A percentile compares a stretch with the other conserved stretches of the same genome.
These are phyloP conservation scores for Herpetomonas samuelpessoai DNA, from an alignment of 208 protist genomes.

Conservation along the genomic window DNA sequence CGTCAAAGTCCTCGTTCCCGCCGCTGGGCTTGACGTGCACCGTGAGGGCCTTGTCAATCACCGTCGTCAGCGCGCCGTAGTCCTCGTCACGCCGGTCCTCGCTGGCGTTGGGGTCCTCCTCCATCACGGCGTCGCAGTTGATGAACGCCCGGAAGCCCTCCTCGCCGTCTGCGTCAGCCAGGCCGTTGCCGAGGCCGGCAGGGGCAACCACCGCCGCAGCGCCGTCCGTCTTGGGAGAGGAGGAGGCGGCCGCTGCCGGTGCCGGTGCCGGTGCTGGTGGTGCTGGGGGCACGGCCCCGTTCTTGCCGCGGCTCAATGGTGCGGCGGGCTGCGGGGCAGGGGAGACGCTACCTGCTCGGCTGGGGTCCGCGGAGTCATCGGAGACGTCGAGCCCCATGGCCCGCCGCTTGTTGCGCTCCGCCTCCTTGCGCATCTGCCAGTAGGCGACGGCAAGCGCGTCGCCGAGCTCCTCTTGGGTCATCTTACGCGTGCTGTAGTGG, in stretches of 20 bases:
- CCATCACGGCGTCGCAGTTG: constrained; percentile 49
- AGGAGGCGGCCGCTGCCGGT: background rate
- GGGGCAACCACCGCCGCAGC: no score
- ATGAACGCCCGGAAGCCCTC: constrained; percentile 57
- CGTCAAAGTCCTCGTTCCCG: constrained; percentile 61
- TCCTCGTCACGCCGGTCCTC: constrained; percentile 49
- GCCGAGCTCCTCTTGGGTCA: constrained; percentile 51
- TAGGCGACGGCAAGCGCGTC: constrained; percentile 71
- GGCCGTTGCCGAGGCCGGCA: background rate
- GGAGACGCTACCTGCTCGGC: background rate
- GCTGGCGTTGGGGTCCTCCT: constrained; percentile 12
- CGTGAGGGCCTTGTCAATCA: constrained; percentile 54
- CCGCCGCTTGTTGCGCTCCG: constrained; percentile 77
- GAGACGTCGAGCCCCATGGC: constrained; percentile 39
- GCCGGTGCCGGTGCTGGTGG: background rate
- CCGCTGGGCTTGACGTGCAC: constrained; percentile 5
- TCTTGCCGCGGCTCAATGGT: no score
- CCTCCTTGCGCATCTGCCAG: constrained; percentile 89
- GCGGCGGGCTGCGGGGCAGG: background rate
- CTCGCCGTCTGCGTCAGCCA: constrained; percentile 37
- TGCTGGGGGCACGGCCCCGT: constrained; percentile 1
- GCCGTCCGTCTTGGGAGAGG: no score
- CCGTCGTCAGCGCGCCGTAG: constrained; percentile 66
- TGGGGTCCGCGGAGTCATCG: constrained; percentile 3
- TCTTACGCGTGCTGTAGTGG: constrained; percentile 42